Base-by-base conservation (phyloP, 495 filamentous ascomycete genomes). In the Margaritispora aquatica region DNA sequence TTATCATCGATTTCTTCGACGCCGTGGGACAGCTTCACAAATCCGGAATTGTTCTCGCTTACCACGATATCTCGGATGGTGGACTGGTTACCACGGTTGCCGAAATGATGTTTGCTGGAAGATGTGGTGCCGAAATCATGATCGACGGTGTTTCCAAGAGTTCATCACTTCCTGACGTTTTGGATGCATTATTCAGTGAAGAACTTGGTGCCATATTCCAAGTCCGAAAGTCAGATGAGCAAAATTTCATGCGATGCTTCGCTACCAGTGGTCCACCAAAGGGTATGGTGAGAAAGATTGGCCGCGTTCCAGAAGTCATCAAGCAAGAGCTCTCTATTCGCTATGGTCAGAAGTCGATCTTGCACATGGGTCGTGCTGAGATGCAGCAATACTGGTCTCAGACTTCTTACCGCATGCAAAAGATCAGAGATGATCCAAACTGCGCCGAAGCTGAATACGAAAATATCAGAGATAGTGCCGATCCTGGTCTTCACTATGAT, bases 171-270 rank as follows among this genome's bases (percentile, higher is more conserved):
- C 70, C 75, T 13, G 81, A 88, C 66, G 68, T 95, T 50, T 72
- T 95, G 2, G 83, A 88, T 54, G 81, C 87, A 0, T 80, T 98
- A 5, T 97, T 98, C 80, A 96, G 89, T 66, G 95, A 97, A 69
- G 94, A 97, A 71, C 82, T 98, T n/a, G 93, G 93, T 57, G 94
- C 92, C 19, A 88, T 98, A 29, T 97, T 97, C 81, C 93, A 98
- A 68, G 87, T 97, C 34, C 85, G 88, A 47, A 88, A 87, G 71
- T 81, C 83, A 21, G 84, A 97, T 62, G 88, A 96, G 67, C 87
- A 79, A 38, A 80, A 88, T 46, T 97, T 98, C 80, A 86, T 87
- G 58, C 80, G 87, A 49, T 93, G 89, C 75, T 97, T 98, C 70
- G 90, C 92, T 51, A 96, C 89, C 31, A 94, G 89, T 68, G 93